A percentile compares a stretch with the other conserved stretches of the same genome.
phyloP scores from a whole-genome alignment of 805 yeast species.

The Teunomyces cretensis region DNA sequence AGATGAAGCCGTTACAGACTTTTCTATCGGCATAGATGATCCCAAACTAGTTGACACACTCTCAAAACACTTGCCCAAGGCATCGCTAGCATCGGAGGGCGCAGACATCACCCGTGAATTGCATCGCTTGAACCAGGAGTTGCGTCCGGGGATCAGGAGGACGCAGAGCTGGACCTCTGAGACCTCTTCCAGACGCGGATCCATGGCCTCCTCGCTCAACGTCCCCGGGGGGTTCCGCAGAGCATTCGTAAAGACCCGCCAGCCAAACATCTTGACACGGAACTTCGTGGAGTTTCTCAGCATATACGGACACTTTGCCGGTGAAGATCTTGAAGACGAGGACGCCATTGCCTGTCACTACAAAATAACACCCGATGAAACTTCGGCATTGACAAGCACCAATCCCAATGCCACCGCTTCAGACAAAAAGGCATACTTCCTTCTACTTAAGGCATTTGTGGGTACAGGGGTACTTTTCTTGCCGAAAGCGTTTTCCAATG shows the following conservation, averaged over 20 bases:
- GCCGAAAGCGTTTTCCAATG: conserved; percentile 70
- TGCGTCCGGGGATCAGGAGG: conserved; percentile 6
- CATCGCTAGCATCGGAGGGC: conserved; percentile 42
- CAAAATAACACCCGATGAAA: conserved; percentile 34
- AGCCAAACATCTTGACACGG: conserved; percentile 56
- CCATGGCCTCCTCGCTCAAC: conserved; percentile 65
- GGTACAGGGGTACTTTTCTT: conserved; percentile 76
- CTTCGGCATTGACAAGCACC: conserved; percentile 25
- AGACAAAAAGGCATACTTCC: conserved; percentile 67
- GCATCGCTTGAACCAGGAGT: conserved; percentile 23
- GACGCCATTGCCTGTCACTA: conserved; percentile 56
- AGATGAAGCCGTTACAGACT: conserved; percentile 11
- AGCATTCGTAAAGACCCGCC: conserved; percentile 48
- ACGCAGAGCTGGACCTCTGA: conserved; percentile 22
- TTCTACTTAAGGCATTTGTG: conserved; percentile 70
- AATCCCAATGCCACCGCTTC: conserved; percentile 61
- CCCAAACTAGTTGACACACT: conserved; percentile 32
- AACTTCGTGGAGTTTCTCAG: conserved; percentile 77
- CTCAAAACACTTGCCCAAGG: conserved; percentile 37
- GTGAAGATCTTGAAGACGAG: conserved; percentile 73
- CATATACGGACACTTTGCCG: conserved; percentile 84
- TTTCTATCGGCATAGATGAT: conserved; percentile 26
- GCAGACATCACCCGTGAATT: conserved; percentile 54
- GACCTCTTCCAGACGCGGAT: conserved; percentile 46
- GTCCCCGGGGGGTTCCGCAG: conserved; percentile 85